Evolutionary conservation across 768 basidiomycete genomes (phyloP), one percentile per base, ranked within the genome.

Genomic region (Mrakia frigida): DNA sequence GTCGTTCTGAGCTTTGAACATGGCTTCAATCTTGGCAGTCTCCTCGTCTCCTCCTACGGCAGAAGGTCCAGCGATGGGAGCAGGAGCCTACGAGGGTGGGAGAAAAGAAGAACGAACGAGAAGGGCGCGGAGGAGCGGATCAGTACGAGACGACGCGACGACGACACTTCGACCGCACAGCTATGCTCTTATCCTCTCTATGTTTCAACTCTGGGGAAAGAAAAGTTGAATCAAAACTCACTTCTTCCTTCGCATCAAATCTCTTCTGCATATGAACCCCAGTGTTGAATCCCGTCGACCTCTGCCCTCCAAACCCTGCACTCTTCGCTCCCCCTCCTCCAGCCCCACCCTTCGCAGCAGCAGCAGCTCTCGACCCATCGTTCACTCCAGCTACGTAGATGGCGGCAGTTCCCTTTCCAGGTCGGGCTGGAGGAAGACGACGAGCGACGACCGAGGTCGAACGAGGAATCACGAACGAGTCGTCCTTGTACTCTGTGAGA

Each of bases 391-490:
- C 85, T 70, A 90, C 86, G 83, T 93, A 94, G 85, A 91, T 88
- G 28, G 89, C 87, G 37, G 90, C 92, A 81, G 88, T 92, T 77
- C 92, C 92, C 84, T 90, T 92, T 59, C 93, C 93, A 28, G 91
- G 91, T 41, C 91, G 87, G 43, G 87, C 85, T 35, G 93, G 87
- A 41, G 94, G 95, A 70, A 96, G 85, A 50, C 97, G 92, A 80
- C 95, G 94, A 56, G 94, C 92, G 80, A 98, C 86, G 56, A 99
- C 90, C 35, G 95, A 95, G 23, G 96, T 93, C 2, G 96, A 97
- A 67, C 97, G 90, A 11, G 96, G 95, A 63, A 99, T 91, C 80
- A 97, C 89, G 74, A 90, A 88, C 10, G 91, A 88, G 83, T 99
- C 97, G 85, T 98, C 93, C 82, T 88, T 91, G 85, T 91, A 92